Evolutionary conservation across 129 eudicot species (phyloP).

Genomic region (Tanacetum coccineum): DNA sequence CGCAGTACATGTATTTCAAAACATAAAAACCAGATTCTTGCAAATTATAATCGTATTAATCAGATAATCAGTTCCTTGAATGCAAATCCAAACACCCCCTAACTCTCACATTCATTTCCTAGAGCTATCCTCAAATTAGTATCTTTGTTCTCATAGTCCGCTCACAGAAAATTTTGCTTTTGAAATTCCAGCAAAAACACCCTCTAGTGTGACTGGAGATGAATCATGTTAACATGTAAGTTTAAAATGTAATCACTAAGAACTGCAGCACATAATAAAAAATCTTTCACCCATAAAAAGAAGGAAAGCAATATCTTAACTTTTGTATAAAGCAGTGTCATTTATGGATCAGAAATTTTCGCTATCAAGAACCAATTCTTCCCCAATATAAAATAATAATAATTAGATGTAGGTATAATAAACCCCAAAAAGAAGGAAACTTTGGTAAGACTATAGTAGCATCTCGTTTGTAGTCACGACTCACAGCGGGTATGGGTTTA

Average conservation of each 20-base stretch:
- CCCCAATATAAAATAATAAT: not conserved
- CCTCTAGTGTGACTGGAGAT: constrained; percentile 5
- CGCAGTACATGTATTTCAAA: not conserved
- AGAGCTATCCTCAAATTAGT: not conserved
- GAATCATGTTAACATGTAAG: constrained; percentile 5
- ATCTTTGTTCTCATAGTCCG: constrained; percentile 5
- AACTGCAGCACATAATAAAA: constrained; percentile 2
- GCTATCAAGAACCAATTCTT: constrained; percentile 17
- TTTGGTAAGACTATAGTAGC: not conserved
- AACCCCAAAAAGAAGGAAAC: constrained; percentile 8
- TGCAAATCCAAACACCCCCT: not conserved
- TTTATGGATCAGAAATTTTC: constrained; percentile 16
- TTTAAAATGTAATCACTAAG: constrained; percentile 17
- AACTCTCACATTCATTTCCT: constrained; percentile 5
- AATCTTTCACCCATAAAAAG: no score
- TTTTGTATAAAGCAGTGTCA: constrained; percentile 2
- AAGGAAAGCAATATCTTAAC: not conserved
- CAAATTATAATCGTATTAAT: not conserved
- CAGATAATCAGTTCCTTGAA: not conserved
- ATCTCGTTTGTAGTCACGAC: no score
- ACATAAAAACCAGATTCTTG: not conserved
- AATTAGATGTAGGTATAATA: not conserved
- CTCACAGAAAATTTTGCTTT: not conserved
- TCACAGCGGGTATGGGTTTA: no score
- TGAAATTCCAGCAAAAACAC: not conserved